Evolutionary conservation across 148 eudicot species (phyloP), one percentile per base, ranked within the genome.

Genomic region (Selenicereus undatus): DNA sequence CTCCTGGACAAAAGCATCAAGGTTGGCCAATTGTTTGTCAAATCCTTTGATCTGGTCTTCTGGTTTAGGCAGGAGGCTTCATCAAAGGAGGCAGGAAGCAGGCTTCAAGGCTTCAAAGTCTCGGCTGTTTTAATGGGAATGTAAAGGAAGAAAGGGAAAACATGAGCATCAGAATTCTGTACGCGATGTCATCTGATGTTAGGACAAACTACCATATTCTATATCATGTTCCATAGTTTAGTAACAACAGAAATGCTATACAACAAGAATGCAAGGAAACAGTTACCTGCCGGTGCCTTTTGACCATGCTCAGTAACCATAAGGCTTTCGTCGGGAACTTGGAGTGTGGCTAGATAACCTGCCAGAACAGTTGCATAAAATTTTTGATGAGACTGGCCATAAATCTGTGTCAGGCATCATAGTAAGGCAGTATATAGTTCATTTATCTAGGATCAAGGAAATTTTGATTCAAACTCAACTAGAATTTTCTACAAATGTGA

Each of bases 31-130:
- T 82, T 82, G 89, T 88, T 88, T 82, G 84, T 89, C 91, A 88
- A 89, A 83, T 86, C 86, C 89, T 80, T 84, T 88, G 97, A 91
- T 86, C 94, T 91, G 96, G 93, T 89, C 98, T 87, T 90, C 98
- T 77, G 92, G 97, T 91, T 93, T 86, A 89, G 97, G 93, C 91
- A 84, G 82, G 88, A 85, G 95, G 96, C 97, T 88, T 90, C 93
- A 82, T 87, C 93, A 83, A 85, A 88, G 84, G 83, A 85, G 92
- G 85, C 92, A 80, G 88, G 80, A 83, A 90, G 91, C 93, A 86
- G 91, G 92, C 97, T 89, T 91, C 96, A 83, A 89, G 94, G 94
- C 90, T 95, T 94, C 89, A 81, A 82, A 89, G 89, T 89, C 86
- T 90, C 91, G 88, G 97, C 96, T 93, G 97, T 92, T 93, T 89